Percentiles rank a stretch among this genome's conserved stretches.
These are phyloP conservation scores for Pseudocohnilembus persalinus DNA, from an alignment of 169 alveolate genomes.

Conservation along the genomic window DNA sequence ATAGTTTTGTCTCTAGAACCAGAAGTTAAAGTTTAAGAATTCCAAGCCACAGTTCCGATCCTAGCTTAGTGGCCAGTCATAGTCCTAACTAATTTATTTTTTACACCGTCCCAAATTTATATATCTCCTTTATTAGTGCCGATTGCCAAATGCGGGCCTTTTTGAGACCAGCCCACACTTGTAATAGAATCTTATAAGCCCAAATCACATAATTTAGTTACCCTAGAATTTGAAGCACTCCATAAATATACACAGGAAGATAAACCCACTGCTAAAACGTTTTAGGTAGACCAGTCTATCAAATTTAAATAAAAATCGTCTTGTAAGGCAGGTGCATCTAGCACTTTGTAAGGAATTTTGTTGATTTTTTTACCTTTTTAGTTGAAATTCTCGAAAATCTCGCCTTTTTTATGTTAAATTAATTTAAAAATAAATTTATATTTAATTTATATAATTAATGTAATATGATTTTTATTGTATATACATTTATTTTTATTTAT, in stretches of 20 bases:
- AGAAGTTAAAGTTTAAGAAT: conserved; percentile 79
- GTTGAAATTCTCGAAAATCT: neutral
- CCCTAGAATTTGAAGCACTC: conserved; percentile 87
- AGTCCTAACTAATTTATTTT: conserved; percentile 45
- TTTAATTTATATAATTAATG: too few relatives aligned
- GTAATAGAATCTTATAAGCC: conserved; percentile 82
- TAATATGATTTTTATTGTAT: too few relatives aligned
- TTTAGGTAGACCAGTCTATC: conserved; percentile 86
- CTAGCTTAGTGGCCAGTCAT: conserved; percentile 89
- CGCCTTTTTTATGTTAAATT: neutral
- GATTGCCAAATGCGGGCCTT: conserved; percentile 86
- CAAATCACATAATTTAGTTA: conserved; percentile 85
- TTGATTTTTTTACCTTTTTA: conserved; percentile 59
- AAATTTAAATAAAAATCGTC: conserved; percentile 92
- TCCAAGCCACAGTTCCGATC: conserved; percentile 93
- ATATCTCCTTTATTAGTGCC: conserved; percentile 89
- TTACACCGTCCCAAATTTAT: conserved; percentile 80
- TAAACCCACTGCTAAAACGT: conserved; percentile 89
- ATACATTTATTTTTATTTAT: too few relatives aligned
- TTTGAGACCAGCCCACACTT: conserved; percentile 89
- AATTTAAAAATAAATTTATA: too few relatives aligned
- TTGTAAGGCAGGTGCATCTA: conserved; percentile 92
- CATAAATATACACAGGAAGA: conserved; percentile 84
- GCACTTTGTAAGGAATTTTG: conserved; percentile 83
- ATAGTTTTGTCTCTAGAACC: conserved; percentile 93